Base-by-base conservation (phyloP, 176 grass and related monocot genomes). In the Neostapfia colusana region DNA sequence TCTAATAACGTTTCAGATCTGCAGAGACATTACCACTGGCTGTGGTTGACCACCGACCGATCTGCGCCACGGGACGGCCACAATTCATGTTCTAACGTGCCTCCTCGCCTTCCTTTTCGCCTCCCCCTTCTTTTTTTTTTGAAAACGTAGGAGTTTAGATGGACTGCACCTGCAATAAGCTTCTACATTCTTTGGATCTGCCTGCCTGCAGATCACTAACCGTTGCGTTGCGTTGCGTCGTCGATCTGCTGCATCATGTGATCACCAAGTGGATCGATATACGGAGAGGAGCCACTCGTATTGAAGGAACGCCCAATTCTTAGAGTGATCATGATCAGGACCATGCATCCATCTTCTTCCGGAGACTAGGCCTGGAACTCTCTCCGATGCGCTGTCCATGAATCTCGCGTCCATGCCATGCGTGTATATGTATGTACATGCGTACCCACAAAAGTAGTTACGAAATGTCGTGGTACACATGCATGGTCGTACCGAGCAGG, bases 271-370 rank as follows among this genome's bases (percentile, higher is more conserved):
- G 51, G 51, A 21, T 55, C 20, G 7, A 59, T 26, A 10, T 11
- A 14, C 4, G n/a, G 23, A 5, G n/a, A n/a, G n/a, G n/a, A 21
- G 7, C 51, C 51, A 23, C 13, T 6, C 23, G 55, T 58, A 24
- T 78, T 35, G 25, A 70, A 35, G 39, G 11, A 67, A 10, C 8
- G 17, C 4, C 46, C 14, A 62, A 20, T 17, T 25, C 42, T 20
- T 62, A 10, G 78, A 44, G 55, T 46, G 41, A 49, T 71, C 56
- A 18, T 81, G 24, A 49, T 36, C 60, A n/a, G n/a, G n/a, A n/a
- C n/a, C n/a, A n/a, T n/a, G n/a, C n/a, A n/a, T n/a, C n/a, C n/a
- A n/a, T n/a, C n/a, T n/a, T n/a, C 31, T 31, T 31, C 31, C 31
- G 31, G 31, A 31, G 31, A 31, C 31, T 31, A 31, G 70, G 25